Evolutionary conservation across 2,329 filamentous ascomycete genomes (phyloP).

Genomic region (Cercospora sp.): DNA sequence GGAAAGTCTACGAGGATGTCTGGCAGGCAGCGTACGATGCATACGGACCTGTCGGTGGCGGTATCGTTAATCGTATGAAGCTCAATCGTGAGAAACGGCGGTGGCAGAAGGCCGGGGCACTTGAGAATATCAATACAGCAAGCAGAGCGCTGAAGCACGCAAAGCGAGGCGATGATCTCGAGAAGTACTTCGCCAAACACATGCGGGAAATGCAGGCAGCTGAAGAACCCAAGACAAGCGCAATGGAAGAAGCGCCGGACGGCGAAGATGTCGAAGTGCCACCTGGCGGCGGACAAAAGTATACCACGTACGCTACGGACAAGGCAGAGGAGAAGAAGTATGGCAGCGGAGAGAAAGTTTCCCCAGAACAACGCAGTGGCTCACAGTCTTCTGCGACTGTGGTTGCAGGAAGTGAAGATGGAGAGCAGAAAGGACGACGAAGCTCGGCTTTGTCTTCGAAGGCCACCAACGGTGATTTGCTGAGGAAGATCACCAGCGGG

Average conservation of each 20-base stretch:
- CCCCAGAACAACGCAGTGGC: neutral
- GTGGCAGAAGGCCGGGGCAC: constrained; percentile 37
- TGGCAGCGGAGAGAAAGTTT: neutral
- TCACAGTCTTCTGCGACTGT: constrained; percentile 1
- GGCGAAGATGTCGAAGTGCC: constrained; percentile 1
- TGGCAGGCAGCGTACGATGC: constrained; percentile 33
- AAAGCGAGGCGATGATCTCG: constrained; percentile 34
- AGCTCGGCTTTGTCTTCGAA: neutral
- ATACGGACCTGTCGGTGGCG: constrained; percentile 25
- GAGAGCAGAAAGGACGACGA: neutral
- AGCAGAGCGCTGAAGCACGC: constrained; percentile 31
- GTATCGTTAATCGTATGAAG: constrained; percentile 28
- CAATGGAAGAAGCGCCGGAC: neutral
- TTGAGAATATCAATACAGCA: constrained; percentile 39
- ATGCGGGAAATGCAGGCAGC: constrained; percentile 6
- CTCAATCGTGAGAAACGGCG: constrained; percentile 30
- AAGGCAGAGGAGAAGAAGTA: constrained; percentile 9
- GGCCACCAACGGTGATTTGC: constrained; percentile 3
- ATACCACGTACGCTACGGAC: constrained; percentile 1
- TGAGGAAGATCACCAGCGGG: constrained; percentile 4
- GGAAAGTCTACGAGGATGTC: constrained; percentile 38
- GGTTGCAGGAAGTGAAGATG: constrained; percentile 1
- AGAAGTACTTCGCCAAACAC: constrained; percentile 29
- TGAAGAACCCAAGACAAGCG: constrained; percentile 4
- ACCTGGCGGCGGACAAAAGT: constrained; percentile 6